Base-by-base conservation (phyloP, 495 filamentous ascomycete genomes). In the Daldinia loculata region DNA sequence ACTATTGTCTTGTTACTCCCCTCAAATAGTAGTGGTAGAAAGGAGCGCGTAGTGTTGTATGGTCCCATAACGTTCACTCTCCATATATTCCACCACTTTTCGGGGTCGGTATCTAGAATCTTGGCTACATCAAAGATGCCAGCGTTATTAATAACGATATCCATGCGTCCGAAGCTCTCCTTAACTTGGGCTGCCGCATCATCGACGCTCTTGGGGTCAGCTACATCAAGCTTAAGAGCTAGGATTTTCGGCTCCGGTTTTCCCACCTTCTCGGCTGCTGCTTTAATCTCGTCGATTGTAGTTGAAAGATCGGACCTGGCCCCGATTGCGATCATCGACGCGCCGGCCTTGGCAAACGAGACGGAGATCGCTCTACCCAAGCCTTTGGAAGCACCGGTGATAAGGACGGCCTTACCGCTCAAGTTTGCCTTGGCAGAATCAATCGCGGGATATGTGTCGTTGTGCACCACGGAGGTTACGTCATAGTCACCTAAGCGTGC, bases 71-170 rank as follows among this genome's bases (percentile, higher is more conserved):
- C 48, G 57, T 87, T 88, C 62, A 84, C 77, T 27, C 81, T 78
- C 76, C 71, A 83, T 2, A 78, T 72, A 8, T 71, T 61, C 80
- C 81, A 86, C 81, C 83, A 88, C 3, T 79, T 75, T 2, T 79
- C 79, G 3, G 80, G 78, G 26, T 88, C 81, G 19, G 60, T 69
- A 0, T 87, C 85, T 0, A 70, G 71, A 5, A 88, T 71, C 0
- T 51, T 64, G 6, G 12, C 63, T n/a, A 22, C 52, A 2, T 61
- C 48, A 12, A 84, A 63, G 38, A 74, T 68, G 17, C 82, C 87
- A 0, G 87, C 85, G 53, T 89, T 88, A 70, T 86, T 88, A 66
- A 89, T 76, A 15, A 89, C 70, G 41, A 89, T 80, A 56, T 89
- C 86, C 0, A 88, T 63, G 1, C 74, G 70, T 4, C 81, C 81